Percentiles rank a stretch among this genome's conserved stretches.
Conservation (phyloP, 1,139 yeast genomes). For the Candida pseudoviswanathii region DNA sequence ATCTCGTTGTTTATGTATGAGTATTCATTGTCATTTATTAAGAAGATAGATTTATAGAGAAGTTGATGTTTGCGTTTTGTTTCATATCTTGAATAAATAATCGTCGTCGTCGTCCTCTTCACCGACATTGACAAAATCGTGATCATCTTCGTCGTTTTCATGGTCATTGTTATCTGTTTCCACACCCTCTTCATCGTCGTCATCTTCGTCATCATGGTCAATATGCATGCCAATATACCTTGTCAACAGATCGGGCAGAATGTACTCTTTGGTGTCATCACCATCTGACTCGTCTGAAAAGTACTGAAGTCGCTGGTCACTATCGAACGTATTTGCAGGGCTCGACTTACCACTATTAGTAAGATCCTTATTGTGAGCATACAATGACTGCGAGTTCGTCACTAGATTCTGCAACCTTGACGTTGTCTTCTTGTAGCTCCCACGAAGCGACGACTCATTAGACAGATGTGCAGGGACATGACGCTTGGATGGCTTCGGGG, state of each 20-base stretch:
- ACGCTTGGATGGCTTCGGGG: constrained; percentile 13
- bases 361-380: constrained; percentile 29
- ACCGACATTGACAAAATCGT: constrained; percentile 34
- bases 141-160: constrained; percentile 22
- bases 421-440: constrained; percentile 13
- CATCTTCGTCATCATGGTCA: constrained; percentile 22
- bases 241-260: constrained; percentile 47
- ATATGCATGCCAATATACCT: constrained; percentile 28
- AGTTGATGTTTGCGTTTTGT: too few species aligned
- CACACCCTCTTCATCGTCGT: constrained; percentile 19
- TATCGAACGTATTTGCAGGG: constrained; percentile 16
- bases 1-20: constrained; percentile 77
- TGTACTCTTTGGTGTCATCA: constrained; percentile 39
- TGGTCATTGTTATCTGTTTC: constrained; percentile 35
- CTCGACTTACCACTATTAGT: constrained; percentile 16
- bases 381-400: constrained; percentile 41
- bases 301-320: constrained; percentile 14
- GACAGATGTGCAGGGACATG: constrained; percentile 8
- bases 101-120: constrained; percentile 32
- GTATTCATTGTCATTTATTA: constrained; percentile 23
- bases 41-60: constrained; percentile 6
- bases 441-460: constrained; percentile 6
- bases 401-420: constrained; percentile 39
- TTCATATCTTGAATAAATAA: constrained; percentile 32
- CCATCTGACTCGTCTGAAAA: constrained; percentile 23